phyloP scores from a whole-genome alignment of 2,329 filamentous ascomycete genomes.

The Calonectria hongkongensis region DNA sequence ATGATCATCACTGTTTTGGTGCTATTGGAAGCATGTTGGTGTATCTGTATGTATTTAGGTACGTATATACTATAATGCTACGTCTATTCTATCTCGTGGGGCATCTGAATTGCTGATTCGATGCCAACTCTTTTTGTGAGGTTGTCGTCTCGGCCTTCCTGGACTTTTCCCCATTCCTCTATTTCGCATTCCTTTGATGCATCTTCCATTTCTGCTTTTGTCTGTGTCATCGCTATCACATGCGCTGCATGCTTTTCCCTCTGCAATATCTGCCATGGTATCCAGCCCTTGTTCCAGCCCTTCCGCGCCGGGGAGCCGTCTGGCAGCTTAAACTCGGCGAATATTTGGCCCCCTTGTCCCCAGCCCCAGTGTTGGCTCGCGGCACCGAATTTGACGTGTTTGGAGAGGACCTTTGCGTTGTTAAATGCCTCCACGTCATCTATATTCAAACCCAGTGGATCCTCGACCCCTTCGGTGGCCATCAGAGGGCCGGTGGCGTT shows the following conservation, averaged over 20 bases:
- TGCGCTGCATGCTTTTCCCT: neutral
- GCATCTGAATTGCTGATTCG: neutral
- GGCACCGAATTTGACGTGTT: neutral
- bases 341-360: neutral
- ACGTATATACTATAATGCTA: too few relatives aligned
- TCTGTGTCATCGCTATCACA: neutral
- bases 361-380: neutral
- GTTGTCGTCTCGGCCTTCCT: too few relatives aligned
- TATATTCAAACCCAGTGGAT: neutral
- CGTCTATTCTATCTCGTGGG: neutral
- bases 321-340: neutral
- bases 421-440: neutral
- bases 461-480: neutral
- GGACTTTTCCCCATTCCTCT: too few relatives aligned
- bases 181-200: neutral
- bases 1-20: too few relatives aligned
- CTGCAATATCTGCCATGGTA: constrained; percentile 15
- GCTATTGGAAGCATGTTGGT: neutral
- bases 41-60: neutral
- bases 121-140: neutral
- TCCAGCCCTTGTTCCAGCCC: constrained; percentile 8
- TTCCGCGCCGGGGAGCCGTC: neutral
- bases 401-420: neutral
- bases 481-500: neutral
- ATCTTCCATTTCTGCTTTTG: neutral